These are phyloP conservation scores for Fusarium lateritium DNA, from an alignment of 2,329 filamentous ascomycete genomes.

Conservation along the genomic window DNA sequence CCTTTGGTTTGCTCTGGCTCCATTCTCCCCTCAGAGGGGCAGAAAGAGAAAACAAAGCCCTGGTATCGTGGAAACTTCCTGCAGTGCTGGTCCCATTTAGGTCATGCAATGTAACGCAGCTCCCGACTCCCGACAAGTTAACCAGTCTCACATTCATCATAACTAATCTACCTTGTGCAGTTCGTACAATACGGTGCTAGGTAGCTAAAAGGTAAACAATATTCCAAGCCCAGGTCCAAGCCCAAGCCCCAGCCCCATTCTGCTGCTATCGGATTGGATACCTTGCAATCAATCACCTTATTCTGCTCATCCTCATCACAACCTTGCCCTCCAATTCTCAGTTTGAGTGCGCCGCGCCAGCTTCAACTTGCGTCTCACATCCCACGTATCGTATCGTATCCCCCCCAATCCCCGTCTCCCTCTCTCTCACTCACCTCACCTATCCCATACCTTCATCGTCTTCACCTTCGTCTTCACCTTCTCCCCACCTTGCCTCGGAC, in stretches of 20 bases:
- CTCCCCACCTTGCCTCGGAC: constrained; percentile 23
- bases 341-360: background rate
- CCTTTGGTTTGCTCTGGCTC: constrained; percentile 17
- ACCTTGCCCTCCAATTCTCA: constrained; percentile 10
- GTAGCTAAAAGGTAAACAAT: constrained; percentile 25
- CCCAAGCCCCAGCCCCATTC: constrained; percentile 29
- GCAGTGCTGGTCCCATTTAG: constrained; percentile 16
- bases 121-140: constrained; percentile 29
- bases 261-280: background rate
- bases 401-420: background rate
- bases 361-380: constrained; percentile 2
- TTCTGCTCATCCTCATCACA: constrained; percentile 23
- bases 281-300: constrained; percentile 28
- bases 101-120: constrained; percentile 46
- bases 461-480: constrained; percentile 2
- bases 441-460: background rate
- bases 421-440: background rate
- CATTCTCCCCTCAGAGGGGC: constrained; percentile 3
- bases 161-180: constrained; percentile 38
- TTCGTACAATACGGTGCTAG: constrained; percentile 4
- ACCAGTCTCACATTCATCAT: constrained; percentile 45
- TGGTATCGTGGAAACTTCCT: background rate
- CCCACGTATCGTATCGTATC: background rate
- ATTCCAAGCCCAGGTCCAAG: constrained; percentile 20
- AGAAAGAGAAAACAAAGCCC: constrained; percentile 31